Base-by-base conservation (phyloP, 2,329 filamentous ascomycete species). In the Cladophialophora yegresii region DNA sequence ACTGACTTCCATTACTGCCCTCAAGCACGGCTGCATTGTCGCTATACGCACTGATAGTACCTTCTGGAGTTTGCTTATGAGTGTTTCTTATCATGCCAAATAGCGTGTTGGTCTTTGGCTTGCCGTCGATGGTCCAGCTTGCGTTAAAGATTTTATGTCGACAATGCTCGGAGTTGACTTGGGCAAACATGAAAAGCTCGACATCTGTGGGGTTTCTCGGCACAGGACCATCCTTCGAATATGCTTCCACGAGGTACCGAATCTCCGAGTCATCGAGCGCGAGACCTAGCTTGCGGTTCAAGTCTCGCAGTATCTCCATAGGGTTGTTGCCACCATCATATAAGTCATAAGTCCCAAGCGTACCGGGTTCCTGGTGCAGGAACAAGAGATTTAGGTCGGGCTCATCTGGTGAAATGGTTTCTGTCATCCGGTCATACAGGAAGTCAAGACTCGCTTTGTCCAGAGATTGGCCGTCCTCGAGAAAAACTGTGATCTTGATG, bases 111-210 rank as follows among this genome's bases (percentile, higher is more conserved):
- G 86, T 84, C 83, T 93, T 95, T 69, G 83, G 80, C 70, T 89
- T 83, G 58, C 93, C 93, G 75, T 99, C 93, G 72, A 99, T 96
- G 16, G 89, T 95, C 92, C 95, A 99, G 64, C 88, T 89, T 30
- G 95, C 93, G 77, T 99, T 99, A 85, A 99, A 99, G 72, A 96
- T 90, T 82, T 97, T 96, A 75, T 89, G 86, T 64, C 86, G 80
- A 74, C 86, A 96, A 78, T 98, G 93, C 82, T 99, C 95, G 2
- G 93, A 98, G 81, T 98, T 98, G 76, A 99, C 93, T 79, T 99
- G 95, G 16, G 93, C 93, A 77, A 98, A 99, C 95, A 98, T 98
- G 83, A 98, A 98, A 23, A 98, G 84, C 79, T 99, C 95, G 51
- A 98, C 91, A 75, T 98, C 95, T 66, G 92, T 89, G 0, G 91